Percentiles rank a stretch among this genome's conserved stretches.
These are phyloP conservation scores for Sanghuangporus weigelae DNA, from an alignment of 1,284 basidiomycete species.

Conservation along the genomic window DNA sequence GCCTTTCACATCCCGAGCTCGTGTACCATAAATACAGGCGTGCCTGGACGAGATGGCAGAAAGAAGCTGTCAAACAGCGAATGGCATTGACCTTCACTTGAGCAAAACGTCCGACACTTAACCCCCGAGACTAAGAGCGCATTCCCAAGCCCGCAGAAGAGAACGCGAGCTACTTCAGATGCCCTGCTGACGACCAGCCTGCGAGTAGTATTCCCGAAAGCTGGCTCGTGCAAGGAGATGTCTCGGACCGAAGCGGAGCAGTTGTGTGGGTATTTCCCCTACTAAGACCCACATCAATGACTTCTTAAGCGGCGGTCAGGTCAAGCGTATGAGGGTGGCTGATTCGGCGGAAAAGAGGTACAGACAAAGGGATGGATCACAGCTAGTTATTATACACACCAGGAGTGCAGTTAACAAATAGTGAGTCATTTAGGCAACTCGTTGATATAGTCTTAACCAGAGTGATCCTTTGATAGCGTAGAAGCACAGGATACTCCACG, in stretches of 20 bases:
- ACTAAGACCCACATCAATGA: neutral
- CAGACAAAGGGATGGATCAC: too few species aligned
- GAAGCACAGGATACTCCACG: neutral
- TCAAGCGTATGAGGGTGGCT: neutral
- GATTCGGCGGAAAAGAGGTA: too few species aligned
- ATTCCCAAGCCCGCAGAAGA: neutral
- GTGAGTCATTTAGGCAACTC: neutral
- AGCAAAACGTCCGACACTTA: neutral
- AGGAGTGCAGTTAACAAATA: neutral
- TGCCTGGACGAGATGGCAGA: neutral
- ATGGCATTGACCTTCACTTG: neutral
- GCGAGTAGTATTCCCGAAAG: neutral
- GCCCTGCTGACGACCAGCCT: neutral
- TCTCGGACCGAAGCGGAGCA: conserved; percentile 1
- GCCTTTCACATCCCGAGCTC: neutral
- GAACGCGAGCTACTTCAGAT: neutral
- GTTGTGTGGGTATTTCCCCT: neutral
- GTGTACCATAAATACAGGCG: neutral
- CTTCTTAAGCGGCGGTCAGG: neutral
- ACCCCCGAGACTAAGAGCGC: neutral
- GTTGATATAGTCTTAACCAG: neutral
- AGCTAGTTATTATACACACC: too few species aligned
- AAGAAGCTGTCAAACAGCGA: neutral
- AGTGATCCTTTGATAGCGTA: neutral
- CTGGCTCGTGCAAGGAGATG: neutral